Percentiles rank a stretch among this genome's conserved stretches.
Conservation (phyloP, 768 basidiomycete genomes). For the Fistulinella prunicolor region DNA sequence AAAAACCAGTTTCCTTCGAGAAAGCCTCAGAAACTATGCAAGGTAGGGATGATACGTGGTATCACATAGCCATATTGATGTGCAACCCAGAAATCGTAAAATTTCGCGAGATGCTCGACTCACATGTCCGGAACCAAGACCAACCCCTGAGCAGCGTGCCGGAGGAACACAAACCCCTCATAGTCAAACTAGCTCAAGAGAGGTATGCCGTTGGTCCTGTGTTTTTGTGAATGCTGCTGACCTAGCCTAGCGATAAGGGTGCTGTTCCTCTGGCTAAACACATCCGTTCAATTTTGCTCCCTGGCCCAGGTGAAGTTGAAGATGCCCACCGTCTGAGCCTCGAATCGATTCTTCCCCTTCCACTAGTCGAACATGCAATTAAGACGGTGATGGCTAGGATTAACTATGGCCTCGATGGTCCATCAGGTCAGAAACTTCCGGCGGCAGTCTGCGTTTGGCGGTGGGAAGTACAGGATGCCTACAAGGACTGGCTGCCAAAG, state of each 20-base stretch:
- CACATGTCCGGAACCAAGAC: constrained; percentile 44
- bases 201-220: constrained; percentile 48
- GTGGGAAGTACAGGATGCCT: constrained; percentile 74
- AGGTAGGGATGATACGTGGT: constrained; percentile 43
- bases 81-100: constrained; percentile 60
- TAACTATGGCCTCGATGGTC: constrained; percentile 75
- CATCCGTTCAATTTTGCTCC: constrained; percentile 66
- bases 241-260: constrained; percentile 64
- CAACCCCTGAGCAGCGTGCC: constrained; percentile 59
- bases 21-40: constrained; percentile 80
- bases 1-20: constrained; percentile 71
- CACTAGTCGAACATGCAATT: constrained; percentile 61
- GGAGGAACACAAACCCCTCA: constrained; percentile 64
- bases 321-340: constrained; percentile 33
- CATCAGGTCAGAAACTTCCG: constrained; percentile 50
- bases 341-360: constrained; percentile 41
- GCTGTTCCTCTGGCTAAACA: constrained; percentile 60
- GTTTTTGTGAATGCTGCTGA: constrained; percentile 6
- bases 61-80: constrained; percentile 1
- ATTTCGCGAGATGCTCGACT: constrained; percentile 70
- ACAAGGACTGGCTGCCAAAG: constrained; percentile 64
- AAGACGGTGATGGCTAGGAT: constrained; percentile 59
- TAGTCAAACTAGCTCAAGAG: constrained; percentile 83
- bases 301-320: constrained; percentile 56
- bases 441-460: constrained; percentile 74